Evolutionary conservation across 1,284 basidiomycete genomes (phyloP).

Genomic region (Lentinus polychrous): DNA sequence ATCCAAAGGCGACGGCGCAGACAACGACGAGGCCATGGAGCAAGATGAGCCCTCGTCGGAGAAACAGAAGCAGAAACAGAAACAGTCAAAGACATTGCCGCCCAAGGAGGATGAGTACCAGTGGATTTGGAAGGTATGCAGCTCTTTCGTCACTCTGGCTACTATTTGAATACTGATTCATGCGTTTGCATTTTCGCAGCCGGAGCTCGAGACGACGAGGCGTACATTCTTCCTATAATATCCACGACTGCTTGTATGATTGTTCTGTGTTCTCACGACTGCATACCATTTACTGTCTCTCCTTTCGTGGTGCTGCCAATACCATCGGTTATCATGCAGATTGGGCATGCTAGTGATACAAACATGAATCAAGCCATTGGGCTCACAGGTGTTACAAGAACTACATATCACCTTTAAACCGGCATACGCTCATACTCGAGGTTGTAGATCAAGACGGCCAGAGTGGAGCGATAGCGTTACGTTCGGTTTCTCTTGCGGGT

Average conservation of each 20-base stretch:
- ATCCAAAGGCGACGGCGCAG: slow-evolving; percentile 14
- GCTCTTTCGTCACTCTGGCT: slow-evolving; percentile 3
- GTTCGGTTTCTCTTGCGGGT: slow-evolving; percentile 2
- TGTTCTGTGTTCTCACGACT: too few species aligned
- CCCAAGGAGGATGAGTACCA: slow-evolving; percentile 65
- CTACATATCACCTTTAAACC: too few species aligned
- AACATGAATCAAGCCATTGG: too few species aligned
- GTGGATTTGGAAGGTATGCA: slow-evolving; percentile 76
- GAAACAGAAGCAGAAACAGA: slow-evolving; percentile 14
- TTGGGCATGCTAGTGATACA: too few species aligned
- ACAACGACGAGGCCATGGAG: slow-evolving; percentile 8
- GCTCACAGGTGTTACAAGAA: too few species aligned
- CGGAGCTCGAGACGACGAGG: slow-evolving; percentile 70
- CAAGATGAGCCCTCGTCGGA: slow-evolving; percentile 14
- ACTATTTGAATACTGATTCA: slow-evolving; percentile 9
- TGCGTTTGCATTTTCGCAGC: slow-evolving; percentile 37
- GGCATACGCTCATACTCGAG: too few species aligned
- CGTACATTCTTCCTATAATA: slow-evolving; percentile 72
- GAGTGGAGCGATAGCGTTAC: background rate
- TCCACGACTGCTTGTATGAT: background rate
- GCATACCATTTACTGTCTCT: too few species aligned
- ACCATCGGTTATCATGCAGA: too few species aligned
- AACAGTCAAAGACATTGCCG: slow-evolving; percentile 26
- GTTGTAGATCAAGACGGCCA: too few species aligned
- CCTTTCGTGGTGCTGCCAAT: too few species aligned